Evolutionary conservation across 179 eudicot genomes (phyloP).

Genomic region (Patellifolia procumbens): DNA sequence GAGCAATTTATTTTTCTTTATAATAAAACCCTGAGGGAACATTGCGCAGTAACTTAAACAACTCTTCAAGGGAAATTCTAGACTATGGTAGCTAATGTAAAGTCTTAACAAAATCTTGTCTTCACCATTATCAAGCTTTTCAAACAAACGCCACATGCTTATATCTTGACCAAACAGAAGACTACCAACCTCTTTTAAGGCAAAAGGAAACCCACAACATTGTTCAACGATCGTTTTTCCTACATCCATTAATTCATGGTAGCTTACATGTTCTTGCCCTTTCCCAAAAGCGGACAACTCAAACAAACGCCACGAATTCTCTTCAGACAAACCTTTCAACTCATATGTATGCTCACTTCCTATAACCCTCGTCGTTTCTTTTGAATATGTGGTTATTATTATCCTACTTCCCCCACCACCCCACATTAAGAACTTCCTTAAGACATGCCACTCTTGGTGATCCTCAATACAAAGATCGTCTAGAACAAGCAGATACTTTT

Average conservation of each 20-base stretch:
- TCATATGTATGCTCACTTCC: background rate
- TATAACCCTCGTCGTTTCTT: background rate
- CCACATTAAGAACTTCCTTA: slow-evolving; percentile 4
- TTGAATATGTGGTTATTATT: slow-evolving; percentile 4
- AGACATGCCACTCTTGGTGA: slow-evolving; percentile 3
- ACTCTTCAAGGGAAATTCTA: slow-evolving; percentile 29
- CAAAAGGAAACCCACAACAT: slow-evolving; percentile 6
- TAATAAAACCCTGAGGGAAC: slow-evolving; percentile 33
- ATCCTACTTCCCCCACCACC: slow-evolving; percentile 16
- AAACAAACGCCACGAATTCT: slow-evolving; percentile 12
- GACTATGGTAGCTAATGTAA: slow-evolving; percentile 7
- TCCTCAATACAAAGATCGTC: slow-evolving; percentile 26
- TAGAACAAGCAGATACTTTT: slow-evolving; percentile 17
- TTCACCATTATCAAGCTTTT: background rate
- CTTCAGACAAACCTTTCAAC: slow-evolving; percentile 10
- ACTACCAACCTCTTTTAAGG: slow-evolving; percentile 12
- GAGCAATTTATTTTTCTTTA: slow-evolving; percentile 23
- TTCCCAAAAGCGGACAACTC: background rate
- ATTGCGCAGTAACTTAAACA: slow-evolving; percentile 42
- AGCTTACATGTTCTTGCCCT: background rate
- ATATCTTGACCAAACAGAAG: background rate
- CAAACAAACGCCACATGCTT: slow-evolving; percentile 5
- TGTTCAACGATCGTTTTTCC: slow-evolving; percentile 6
- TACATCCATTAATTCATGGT: background rate
- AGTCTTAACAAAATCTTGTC: background rate